phyloP scores from a whole-genome alignment of 2,329 filamentous ascomycete species.

The Cryphonectria carpinicola region DNA sequence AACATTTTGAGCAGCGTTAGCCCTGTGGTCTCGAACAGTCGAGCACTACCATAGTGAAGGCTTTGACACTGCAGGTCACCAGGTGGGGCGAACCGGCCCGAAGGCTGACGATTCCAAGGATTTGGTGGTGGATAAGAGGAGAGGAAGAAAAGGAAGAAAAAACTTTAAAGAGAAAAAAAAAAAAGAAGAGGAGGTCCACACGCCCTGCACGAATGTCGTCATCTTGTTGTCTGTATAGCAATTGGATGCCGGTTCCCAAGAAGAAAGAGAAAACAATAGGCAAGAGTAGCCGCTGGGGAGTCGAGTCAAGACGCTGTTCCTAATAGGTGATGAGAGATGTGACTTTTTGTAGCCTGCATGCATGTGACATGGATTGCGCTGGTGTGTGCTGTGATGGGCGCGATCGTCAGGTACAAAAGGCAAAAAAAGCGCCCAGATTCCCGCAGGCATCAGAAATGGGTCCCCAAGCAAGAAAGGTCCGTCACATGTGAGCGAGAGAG shows the following conservation, averaged over 20 bases:
- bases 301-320: background rate
- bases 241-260: background rate
- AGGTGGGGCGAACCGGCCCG: constrained; percentile 5
- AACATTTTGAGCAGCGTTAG: background rate
- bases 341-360: background rate
- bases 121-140: background rate
- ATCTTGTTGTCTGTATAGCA: background rate
- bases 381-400: background rate
- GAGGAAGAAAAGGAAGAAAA: background rate
- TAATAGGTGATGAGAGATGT: background rate
- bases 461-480: background rate
- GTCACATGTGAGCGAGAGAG: background rate
- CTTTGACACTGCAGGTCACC: background rate
- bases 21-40: background rate
- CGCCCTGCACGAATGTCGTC: background rate
- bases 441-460: background rate
- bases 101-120: background rate
- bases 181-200: background rate
- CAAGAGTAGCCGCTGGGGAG: background rate
- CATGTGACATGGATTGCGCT: background rate
- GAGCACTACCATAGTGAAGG: background rate
- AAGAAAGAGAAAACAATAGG: background rate
- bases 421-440: background rate
- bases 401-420: constrained; percentile 6
- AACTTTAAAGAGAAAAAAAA: background rate